phyloP scores from a whole-genome alignment of 2,329 filamentous ascomycete species.

The Pestalotiopsis sp. region DNA sequence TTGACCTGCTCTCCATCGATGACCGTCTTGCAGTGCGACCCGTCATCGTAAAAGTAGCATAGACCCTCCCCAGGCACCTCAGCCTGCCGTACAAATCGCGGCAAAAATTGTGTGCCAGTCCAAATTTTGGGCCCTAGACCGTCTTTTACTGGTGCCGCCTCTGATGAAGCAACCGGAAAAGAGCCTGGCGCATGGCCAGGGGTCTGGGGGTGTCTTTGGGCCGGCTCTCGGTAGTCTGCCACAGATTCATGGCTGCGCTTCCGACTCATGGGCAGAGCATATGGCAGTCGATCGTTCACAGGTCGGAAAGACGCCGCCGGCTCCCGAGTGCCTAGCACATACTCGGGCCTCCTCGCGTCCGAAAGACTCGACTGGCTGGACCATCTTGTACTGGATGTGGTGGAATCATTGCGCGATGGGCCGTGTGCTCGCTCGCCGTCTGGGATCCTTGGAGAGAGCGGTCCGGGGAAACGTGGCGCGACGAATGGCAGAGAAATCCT shows the following conservation, averaged over 20 bases:
- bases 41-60: conserved; percentile 86
- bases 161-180: conserved; percentile 33
- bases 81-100: conserved; percentile 62
- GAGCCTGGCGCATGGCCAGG: conserved; percentile 30
- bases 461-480: conserved; percentile 38
- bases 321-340: conserved; percentile 44
- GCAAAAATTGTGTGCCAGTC: conserved; percentile 67
- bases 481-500: conserved; percentile 33
- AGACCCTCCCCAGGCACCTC: conserved; percentile 76
- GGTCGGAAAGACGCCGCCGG: conserved; percentile 31
- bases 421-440: conserved; percentile 35
- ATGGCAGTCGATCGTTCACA: conserved; percentile 23
- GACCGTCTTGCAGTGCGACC: conserved; percentile 76
- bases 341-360: conserved; percentile 44
- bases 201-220: conserved; percentile 21
- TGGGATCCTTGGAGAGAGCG: conserved; percentile 45
- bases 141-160: conserved; percentile 54
- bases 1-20: conserved; percentile 88
- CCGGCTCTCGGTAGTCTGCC: conserved; percentile 25
- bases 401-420: conserved; percentile 20
- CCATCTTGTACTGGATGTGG: conserved; percentile 33
- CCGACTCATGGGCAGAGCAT: conserved; percentile 23
- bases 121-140: conserved; percentile 67
- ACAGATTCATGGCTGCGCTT: conserved; percentile 21
- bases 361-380: conserved; percentile 38